phyloP scores from a whole-genome alignment of 2,329 filamentous ascomycete genomes.

The Xylaria sp. region DNA sequence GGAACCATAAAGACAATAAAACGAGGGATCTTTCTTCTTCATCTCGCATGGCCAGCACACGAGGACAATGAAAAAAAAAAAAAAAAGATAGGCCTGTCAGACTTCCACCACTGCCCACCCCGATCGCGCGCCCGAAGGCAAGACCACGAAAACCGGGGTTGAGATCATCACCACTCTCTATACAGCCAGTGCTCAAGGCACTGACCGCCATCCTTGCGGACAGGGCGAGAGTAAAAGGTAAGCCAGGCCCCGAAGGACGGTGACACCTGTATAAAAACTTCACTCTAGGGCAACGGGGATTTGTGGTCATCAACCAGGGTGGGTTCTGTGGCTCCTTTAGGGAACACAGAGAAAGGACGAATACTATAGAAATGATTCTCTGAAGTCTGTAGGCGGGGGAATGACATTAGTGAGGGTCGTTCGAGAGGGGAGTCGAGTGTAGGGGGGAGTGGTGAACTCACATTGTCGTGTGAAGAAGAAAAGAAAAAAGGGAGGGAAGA shows the following conservation, averaged over 20 bases:
- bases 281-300: slow-evolving; percentile 89
- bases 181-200: slow-evolving; percentile 47
- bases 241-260: slow-evolving; percentile 37
- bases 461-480: slow-evolving; percentile 57
- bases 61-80: slow-evolving; percentile 51
- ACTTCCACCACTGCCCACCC: slow-evolving; percentile 84
- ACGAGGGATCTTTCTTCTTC: slow-evolving; percentile 44
- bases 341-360: slow-evolving; percentile 85
- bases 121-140: slow-evolving; percentile 69
- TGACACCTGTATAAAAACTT: slow-evolving; percentile 46
- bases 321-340: slow-evolving; percentile 87
- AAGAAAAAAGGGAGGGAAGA: slow-evolving; percentile 37
- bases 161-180: slow-evolving; percentile 96
- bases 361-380: slow-evolving; percentile 99
- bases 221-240: slow-evolving; percentile 49
- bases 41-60: slow-evolving; percentile 41
- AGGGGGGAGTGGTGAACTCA: slow-evolving; percentile 40
- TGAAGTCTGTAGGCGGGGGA: slow-evolving; percentile 30
- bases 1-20: background rate
- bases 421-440: slow-evolving; percentile 20
- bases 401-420: slow-evolving; percentile 12
- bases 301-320: slow-evolving; percentile 91
- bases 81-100: slow-evolving; percentile 62
- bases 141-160: slow-evolving; percentile 61
- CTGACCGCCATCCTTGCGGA: slow-evolving; percentile 56